Percentiles rank a stretch among this genome's conserved stretches.
phyloP scores from a whole-genome alignment of 1,284 basidiomycete species.

The Cryptococcus maquisensis region DNA sequence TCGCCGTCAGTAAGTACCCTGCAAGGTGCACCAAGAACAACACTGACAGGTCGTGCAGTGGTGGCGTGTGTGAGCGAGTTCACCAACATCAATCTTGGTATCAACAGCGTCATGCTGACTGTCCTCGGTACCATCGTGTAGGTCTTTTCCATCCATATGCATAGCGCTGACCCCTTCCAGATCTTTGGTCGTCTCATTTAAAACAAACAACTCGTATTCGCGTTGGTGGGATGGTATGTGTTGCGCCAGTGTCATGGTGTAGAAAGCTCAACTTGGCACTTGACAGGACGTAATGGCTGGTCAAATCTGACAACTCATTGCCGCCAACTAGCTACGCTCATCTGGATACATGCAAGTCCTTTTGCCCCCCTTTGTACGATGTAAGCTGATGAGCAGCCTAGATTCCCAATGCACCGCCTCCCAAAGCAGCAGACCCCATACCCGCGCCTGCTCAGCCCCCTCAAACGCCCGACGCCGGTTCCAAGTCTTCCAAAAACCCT shows the following conservation, averaged over 20 bases:
- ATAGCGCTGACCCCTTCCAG: slow-evolving; percentile 9
- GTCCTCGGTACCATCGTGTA: slow-evolving; percentile 36
- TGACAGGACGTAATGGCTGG: slow-evolving; percentile 28
- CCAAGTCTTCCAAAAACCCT: no score
- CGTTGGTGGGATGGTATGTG: slow-evolving; percentile 35
- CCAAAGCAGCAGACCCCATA: not conserved
- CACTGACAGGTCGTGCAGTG: slow-evolving; percentile 16
- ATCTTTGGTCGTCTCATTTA: slow-evolving; percentile 34
- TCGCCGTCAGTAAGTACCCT: slow-evolving; percentile 24
- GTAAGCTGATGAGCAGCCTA: no score
- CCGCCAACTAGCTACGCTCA: slow-evolving; percentile 30
- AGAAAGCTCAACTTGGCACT: not conserved
- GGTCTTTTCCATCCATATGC: not conserved
- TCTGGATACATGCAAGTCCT: slow-evolving; percentile 27
- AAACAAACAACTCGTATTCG: slow-evolving; percentile 33
- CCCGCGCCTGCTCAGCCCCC: not conserved
- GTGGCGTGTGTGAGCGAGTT: slow-evolving; percentile 23
- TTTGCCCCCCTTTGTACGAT: no score
- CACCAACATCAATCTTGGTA: slow-evolving; percentile 20
- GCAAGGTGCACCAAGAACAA: not conserved
- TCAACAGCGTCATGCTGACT: slow-evolving; percentile 27
- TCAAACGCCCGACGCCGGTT: not conserved
- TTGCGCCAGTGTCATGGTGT: not conserved
- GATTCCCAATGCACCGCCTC: slow-evolving; percentile 1
- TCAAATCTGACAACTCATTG: slow-evolving; percentile 24